Conservation (phyloP, 1,284 basidiomycete species). For the Leccinum pachyderme region DNA sequence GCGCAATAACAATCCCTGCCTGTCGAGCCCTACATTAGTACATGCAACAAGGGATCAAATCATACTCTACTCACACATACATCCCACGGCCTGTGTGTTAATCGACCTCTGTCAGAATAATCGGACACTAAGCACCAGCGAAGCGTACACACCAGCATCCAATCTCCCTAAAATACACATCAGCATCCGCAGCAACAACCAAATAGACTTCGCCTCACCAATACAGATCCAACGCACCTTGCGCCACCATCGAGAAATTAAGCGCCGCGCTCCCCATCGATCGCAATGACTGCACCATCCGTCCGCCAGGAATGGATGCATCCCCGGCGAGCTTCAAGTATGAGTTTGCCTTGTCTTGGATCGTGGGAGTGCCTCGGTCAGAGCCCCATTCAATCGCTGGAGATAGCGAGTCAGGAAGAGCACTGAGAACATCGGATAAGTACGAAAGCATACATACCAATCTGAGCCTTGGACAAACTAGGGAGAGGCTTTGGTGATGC, state of each 20-base stretch:
- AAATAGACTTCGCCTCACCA: constrained; percentile 50
- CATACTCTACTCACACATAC: constrained; percentile 60
- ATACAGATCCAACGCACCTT: constrained; percentile 81
- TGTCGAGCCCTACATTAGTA: constrained; percentile 26
- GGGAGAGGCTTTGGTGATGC: constrained; percentile 65
- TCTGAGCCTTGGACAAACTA: constrained; percentile 77
- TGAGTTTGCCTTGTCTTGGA: constrained; percentile 66
- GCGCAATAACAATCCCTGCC: constrained; percentile 89
- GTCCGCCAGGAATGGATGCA: constrained; percentile 65
- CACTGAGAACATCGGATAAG: background rate
- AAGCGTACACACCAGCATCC: constrained; percentile 65
- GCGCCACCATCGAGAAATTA: constrained; percentile 81
- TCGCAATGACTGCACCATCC: constrained; percentile 86
- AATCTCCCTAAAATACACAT: constrained; percentile 66
- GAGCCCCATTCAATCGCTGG: constrained; percentile 91
- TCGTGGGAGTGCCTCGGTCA: constrained; percentile 61
- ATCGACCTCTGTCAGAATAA: constrained; percentile 6
- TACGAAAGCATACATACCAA: constrained; percentile 40
- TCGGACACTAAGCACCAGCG: background rate
- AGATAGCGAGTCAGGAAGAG: background rate
- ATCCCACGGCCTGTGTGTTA: constrained; percentile 66
- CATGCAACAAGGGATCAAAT: background rate
- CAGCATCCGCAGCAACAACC: background rate
- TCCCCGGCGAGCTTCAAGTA: constrained; percentile 82
- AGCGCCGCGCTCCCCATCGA: constrained; percentile 89